Base-by-base conservation (phyloP, 2,329 filamentous ascomycete genomes). In the Colletotrichum aenigma region DNA sequence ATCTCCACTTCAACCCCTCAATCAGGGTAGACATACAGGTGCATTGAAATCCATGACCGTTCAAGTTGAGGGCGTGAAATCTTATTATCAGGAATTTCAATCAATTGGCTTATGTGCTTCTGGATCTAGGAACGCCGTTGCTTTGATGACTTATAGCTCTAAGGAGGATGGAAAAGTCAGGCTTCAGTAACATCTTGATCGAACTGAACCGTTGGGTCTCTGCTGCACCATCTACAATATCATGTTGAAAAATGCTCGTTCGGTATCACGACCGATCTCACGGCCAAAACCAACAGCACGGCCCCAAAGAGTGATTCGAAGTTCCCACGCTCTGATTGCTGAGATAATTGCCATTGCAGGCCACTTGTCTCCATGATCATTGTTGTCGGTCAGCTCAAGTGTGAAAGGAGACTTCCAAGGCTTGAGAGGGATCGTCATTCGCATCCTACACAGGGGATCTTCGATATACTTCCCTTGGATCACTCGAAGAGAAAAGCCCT, bases 141-240 rank as follows among this genome's bases (percentile, higher is more conserved):
- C 2, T 48, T 48, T 48, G 5, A 48, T 3, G 38, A 12, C 38
- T n/a, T 5, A 48, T 3, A n/a, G 18, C 38, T 48, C 38, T 48
- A n/a, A 48, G 38, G 38, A 48, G 12, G 38, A n/a, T 48, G 38
- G 18, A n/a, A 12, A 48, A 43, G 3, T 43, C 1, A 43, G 18
- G 8, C 9, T 48, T n/a, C 4, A 48, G 3, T n/a, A 48, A 1
- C 12, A 1, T 1, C 38, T n/a, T 6, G 38, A n/a, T n/a, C 38
- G 18, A 48, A 48, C 3, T n/a, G 18, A 48, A 48, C 38, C 5
- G 38, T 48, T 1, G 1, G 38, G 5, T 48, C 18, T 48, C 18
- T 48, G 38, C 18, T 48, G 18, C 18, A 48, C 38, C 9, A 48
- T 48, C 38, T 48, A 48, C 18, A n/a, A n/a, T 4, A 48, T 48